Conservation (phyloP, 495 filamentous ascomycete species). For the Immersiella caudata region DNA sequence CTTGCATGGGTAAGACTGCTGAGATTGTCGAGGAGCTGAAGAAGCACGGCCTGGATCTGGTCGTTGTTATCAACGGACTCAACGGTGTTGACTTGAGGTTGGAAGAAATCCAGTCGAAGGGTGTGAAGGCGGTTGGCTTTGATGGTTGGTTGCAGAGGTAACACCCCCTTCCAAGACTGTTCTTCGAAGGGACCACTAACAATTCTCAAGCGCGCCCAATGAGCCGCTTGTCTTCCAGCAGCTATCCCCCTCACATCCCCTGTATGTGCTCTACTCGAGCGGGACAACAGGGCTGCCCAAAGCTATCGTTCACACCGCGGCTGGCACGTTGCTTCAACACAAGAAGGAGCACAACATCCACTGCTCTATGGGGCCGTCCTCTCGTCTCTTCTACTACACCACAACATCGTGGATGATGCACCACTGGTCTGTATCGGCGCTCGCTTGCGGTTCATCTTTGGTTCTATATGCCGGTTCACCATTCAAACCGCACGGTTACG, state of each 20-base stretch:
- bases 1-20: conserved; percentile 68
- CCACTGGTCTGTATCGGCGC: conserved; percentile 87
- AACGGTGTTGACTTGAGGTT: conserved; percentile 51
- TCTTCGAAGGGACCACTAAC: conserved; percentile 15
- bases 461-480: conserved; percentile 89
- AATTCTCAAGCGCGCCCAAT: conserved; percentile 36
- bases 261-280: conserved; percentile 86
- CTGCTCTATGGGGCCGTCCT: conserved; percentile 62
- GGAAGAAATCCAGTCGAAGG: conserved; percentile 47
- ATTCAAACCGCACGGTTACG: conserved; percentile 60
- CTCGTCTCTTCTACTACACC: conserved; percentile 72
- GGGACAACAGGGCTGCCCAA: conserved; percentile 92
- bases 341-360: conserved; percentile 93
- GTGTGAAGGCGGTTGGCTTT: conserved; percentile 53
- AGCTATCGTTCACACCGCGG: conserved; percentile 86
- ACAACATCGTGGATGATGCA: conserved; percentile 98
- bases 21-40: conserved; percentile 68
- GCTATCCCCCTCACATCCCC: conserved; percentile 77
- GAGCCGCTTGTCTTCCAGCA: conserved; percentile 67
- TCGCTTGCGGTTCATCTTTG: conserved; percentile 77
- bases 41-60: conserved; percentile 58
- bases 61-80: conserved; percentile 72
- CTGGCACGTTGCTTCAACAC: conserved; percentile 87
- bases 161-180: conserved; percentile 2
- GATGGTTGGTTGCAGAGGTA: conserved; percentile 42